Conservation (phyloP, 2,329 filamentous ascomycete genomes). For the Fonsecaea monophora region DNA sequence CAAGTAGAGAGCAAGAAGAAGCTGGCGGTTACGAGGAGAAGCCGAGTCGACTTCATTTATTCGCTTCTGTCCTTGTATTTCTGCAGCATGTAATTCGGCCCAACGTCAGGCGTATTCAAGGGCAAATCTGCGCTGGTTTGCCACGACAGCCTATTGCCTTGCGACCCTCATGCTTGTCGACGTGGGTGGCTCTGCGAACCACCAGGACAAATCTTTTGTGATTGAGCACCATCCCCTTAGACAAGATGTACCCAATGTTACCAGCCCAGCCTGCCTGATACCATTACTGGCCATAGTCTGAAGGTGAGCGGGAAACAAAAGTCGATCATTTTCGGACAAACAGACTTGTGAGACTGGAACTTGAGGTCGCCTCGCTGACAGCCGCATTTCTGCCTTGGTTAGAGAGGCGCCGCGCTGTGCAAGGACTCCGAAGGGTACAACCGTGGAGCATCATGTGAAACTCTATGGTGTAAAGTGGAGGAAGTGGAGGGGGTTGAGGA, state of each 20-base stretch:
- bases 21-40: neutral
- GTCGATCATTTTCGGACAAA: neutral
- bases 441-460: neutral
- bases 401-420: neutral
- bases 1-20: neutral
- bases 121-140: neutral
- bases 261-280: neutral
- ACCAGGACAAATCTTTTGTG: neutral
- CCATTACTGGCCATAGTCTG: neutral
- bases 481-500: neutral
- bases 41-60: neutral
- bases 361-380: conserved; percentile 1
- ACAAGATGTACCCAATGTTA: neutral
- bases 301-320: neutral
- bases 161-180: neutral
- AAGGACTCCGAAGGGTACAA: neutral
- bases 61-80: neutral
- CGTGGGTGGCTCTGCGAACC: neutral
- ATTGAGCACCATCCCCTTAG: neutral
- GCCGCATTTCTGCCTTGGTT: neutral
- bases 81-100: neutral
- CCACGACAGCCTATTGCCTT: neutral
- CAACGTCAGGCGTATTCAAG: neutral
- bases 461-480: neutral
- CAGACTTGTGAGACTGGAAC: neutral